Base-by-base conservation (phyloP, 2,329 filamentous ascomycete genomes). In the Camillea tinctor region DNA sequence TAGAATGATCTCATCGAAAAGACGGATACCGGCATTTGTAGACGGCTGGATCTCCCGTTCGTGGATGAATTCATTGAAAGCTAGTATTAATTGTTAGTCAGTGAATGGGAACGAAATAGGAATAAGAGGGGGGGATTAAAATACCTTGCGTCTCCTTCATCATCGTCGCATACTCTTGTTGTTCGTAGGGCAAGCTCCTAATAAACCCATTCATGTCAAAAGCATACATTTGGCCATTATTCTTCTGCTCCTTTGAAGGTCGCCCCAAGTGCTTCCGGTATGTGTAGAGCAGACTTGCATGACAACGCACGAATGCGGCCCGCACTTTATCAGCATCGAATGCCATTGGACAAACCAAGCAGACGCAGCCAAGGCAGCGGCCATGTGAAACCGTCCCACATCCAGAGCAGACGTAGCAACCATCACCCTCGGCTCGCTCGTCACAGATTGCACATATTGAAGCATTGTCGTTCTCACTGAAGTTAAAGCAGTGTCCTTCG, bases 1-100 rank as follows among this genome's bases (percentile, higher is more conserved):
- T 55, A 94, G 80, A 68, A 95, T 91, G 69, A 95, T 88, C 73
- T 93, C 90, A 73, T 95, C 91, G 68, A 95, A 95, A 1, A 95
- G 82, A 58, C 89, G 89, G 68, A 94, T 87, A 1, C 81, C 75
- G 0, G 90, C 83, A 63, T 90, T 83, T 7, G 85, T 81, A 0
- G 85, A 75, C 1, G 85, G 79, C 7, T 82, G 85, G 21, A 80
- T 86, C 75, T 95, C 91, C 52, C 91, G 86, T 68, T 93, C 89
- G 69, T 94, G 89, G 63, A 95, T 90, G 73, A 95, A 95, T 73
- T 94, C 90, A 66, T 92, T 92, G 73, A 93, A 92, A 54, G 80
- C 85, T 86, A 58, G 61, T 57, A 62, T 20, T 30, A n/a, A 9
- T 30, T 9, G 59, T 74, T 60, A 74, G 67, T 50, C 62, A 56